Evolutionary conservation across 2,329 filamentous ascomycete species (phyloP).

Genomic region (Cytospora chrysosperma): DNA sequence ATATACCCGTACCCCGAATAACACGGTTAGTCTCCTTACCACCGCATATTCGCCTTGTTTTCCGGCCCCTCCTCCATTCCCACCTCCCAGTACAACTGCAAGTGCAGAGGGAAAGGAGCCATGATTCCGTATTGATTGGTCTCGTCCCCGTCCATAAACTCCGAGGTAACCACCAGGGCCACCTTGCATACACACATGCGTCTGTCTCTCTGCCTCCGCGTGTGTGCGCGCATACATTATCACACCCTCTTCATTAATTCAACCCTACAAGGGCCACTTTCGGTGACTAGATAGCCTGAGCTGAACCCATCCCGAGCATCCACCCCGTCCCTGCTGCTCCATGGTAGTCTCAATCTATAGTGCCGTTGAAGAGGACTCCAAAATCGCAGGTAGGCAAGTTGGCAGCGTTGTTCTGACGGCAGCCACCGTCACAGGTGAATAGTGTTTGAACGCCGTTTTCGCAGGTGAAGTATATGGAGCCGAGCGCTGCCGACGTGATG

Average conservation of each 20-base stretch:
- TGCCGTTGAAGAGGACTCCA: constrained; percentile 8
- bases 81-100: too few relatives aligned
- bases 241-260: background rate
- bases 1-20: background rate
- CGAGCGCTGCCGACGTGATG: constrained; percentile 12
- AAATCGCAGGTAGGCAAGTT: constrained; percentile 14
- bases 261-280: background rate
- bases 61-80: background rate
- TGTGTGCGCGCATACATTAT: background rate
- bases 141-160: background rate
- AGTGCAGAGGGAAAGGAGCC: too few relatives aligned
- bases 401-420: constrained; percentile 7
- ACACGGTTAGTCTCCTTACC: background rate
- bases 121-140: too few relatives aligned
- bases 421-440: constrained; percentile 15
- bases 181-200: background rate
- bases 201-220: background rate
- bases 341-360: constrained; percentile 1
- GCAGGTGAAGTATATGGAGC: constrained; percentile 15
- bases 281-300: background rate
- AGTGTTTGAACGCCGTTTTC: constrained; percentile 6
- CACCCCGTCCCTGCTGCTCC: background rate
- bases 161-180: background rate
- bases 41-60: too few relatives aligned
- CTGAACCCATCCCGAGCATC: background rate